Conservation (phyloP, 1,139 yeast genomes). For the Lodderomyces margitis region DNA sequence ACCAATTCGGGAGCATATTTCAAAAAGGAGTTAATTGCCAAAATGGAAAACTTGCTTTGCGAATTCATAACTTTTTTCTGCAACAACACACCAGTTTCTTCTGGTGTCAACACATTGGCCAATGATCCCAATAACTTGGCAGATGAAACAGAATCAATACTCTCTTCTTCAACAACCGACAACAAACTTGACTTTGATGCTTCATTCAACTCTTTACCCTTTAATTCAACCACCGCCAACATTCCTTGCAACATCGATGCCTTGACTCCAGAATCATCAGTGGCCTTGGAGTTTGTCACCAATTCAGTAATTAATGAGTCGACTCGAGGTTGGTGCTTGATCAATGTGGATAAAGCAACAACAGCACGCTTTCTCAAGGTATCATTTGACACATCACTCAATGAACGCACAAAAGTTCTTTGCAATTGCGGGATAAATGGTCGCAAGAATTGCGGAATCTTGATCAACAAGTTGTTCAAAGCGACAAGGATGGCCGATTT, state of each 20-base stretch:
- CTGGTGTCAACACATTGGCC: slow-evolving; percentile 61
- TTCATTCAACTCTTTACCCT: slow-evolving; percentile 77
- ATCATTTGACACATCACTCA: slow-evolving; percentile 74
- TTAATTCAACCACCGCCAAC: slow-evolving; percentile 76
- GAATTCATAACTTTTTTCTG: slow-evolving; percentile 57
- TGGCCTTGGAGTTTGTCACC: slow-evolving; percentile 67
- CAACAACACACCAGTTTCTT: slow-evolving; percentile 64
- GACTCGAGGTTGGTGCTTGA: slow-evolving; percentile 87
- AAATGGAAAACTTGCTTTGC: slow-evolving; percentile 58
- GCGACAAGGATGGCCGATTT: slow-evolving; percentile 90
- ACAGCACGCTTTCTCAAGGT: slow-evolving; percentile 84
- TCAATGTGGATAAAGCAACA: slow-evolving; percentile 80
- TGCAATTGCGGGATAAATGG: slow-evolving; percentile 98
- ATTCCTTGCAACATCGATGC: slow-evolving; percentile 85
- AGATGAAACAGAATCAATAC: slow-evolving; percentile 66
- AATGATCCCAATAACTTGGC: slow-evolving; percentile 79
- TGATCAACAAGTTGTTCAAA: slow-evolving; percentile 69
- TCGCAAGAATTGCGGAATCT: slow-evolving; percentile 87
- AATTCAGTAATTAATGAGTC: slow-evolving; percentile 89
- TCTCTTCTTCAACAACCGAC: slow-evolving; percentile 74
- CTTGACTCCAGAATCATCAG: slow-evolving; percentile 63
- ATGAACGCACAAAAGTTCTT: slow-evolving; percentile 91
- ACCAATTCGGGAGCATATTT: slow-evolving; percentile 68
- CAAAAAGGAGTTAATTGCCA: slow-evolving; percentile 77
- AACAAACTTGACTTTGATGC: slow-evolving; percentile 67